A percentile compares a stretch with the other conserved stretches of the same genome.
phyloP scores from a whole-genome alignment of 1,284 basidiomycete species.

The Rhodotorula sp. region DNA sequence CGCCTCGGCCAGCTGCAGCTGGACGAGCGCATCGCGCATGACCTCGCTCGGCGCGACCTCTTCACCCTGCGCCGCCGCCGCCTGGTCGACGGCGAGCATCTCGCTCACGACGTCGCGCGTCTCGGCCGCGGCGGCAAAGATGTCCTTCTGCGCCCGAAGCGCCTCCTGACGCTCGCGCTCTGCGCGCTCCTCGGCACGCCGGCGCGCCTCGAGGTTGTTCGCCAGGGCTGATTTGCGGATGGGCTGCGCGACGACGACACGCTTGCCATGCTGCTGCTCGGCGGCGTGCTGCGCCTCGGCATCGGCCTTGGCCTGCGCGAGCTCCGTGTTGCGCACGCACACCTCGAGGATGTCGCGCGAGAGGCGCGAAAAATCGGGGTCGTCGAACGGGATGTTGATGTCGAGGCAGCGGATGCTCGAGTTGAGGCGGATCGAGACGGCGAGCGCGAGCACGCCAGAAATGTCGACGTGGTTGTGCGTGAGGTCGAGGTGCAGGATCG shows the following conservation, averaged over 20 bases:
- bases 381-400: constrained; percentile 80
- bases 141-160: constrained; percentile 53
- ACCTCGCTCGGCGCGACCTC: constrained; percentile 71
- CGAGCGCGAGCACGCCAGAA: constrained; percentile 89
- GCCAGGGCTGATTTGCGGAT: constrained; percentile 56
- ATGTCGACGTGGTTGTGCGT: constrained; percentile 65
- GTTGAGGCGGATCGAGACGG: constrained; percentile 78
- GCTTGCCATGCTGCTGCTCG: constrained; percentile 6
- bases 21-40: constrained; percentile 58
- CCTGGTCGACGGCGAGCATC: constrained; percentile 62
- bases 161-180: constrained; percentile 21
- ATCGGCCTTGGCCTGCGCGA: constrained; percentile 49
- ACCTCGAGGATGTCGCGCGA: constrained; percentile 57
- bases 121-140: constrained; percentile 59
- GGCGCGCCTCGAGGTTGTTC: constrained; percentile 52
- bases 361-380: constrained; percentile 75
- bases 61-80: constrained; percentile 63
- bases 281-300: constrained; percentile 10
- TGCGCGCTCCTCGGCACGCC: constrained; percentile 42
- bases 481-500: constrained; percentile 73
- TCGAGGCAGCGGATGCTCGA: constrained; percentile 86
- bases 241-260: constrained; percentile 54
- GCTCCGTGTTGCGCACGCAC: constrained; percentile 87
- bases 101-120: constrained; percentile 61
- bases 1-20: constrained; percentile 46